Conservation (phyloP, 108 stramenopile species). For the Halocafeteria seosinensis region DNA sequence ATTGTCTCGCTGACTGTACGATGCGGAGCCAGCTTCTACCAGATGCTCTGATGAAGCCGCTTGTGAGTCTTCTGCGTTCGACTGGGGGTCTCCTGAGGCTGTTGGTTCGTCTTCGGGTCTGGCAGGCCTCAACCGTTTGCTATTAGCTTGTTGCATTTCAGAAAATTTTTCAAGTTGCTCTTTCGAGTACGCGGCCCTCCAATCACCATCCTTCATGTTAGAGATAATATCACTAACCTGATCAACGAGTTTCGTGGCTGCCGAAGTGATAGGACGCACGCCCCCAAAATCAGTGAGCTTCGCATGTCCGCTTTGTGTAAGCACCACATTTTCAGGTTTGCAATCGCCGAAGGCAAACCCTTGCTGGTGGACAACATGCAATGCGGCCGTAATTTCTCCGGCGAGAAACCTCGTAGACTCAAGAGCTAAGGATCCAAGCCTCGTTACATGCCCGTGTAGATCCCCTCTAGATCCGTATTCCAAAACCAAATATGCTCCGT, state of each 20-base stretch:
- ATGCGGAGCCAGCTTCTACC: conserved; percentile 17
- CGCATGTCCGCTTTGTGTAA: conserved; percentile 74
- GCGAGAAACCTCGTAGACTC: conserved; percentile 65
- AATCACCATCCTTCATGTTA: conserved; percentile 68
- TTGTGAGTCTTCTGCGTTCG: conserved; percentile 1
- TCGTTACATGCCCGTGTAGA: conserved; percentile 55
- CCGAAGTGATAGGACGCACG: conserved; percentile 50
- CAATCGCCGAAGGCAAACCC: conserved; percentile 71
- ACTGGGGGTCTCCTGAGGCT: neutral
- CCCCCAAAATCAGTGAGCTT: conserved; percentile 93
- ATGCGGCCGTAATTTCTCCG: conserved; percentile 66
- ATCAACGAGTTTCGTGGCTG: conserved; percentile 10
- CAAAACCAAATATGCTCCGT: conserved; percentile 74
- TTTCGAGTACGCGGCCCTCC: conserved; percentile 46
- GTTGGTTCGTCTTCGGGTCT: neutral
- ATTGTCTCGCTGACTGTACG: conserved; percentile 34
- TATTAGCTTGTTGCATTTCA: neutral
- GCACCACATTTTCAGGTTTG: conserved; percentile 83
- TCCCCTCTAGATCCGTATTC: conserved; percentile 83
- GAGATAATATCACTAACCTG: conserved; percentile 41
- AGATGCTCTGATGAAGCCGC: too few species aligned
- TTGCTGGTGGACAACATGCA: conserved; percentile 62
- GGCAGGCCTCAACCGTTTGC: too few species aligned
- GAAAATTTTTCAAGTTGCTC: too few species aligned
- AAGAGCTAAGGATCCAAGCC: conserved; percentile 66